Base-by-base conservation (phyloP, 1,284 basidiomycete species). In the Cystobasidium slooffiae region DNA sequence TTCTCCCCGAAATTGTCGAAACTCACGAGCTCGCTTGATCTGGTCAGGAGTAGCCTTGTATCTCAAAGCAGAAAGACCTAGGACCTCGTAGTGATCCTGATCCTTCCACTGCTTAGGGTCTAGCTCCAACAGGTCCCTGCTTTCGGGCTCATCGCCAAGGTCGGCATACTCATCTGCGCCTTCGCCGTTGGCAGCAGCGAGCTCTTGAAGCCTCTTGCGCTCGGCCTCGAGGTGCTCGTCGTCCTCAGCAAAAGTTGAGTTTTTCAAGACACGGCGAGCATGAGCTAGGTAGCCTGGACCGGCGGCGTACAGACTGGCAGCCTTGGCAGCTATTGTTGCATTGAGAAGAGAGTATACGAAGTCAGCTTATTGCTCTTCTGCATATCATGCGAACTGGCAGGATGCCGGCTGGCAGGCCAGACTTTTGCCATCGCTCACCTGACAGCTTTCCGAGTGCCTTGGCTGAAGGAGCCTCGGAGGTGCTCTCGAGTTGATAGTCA, bases 61-160 rank as follows among this genome's bases (percentile, higher is more conserved):
- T 75, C 96, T 88, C 74, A 97, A 86, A 80, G 91, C 89, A 37
- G 94, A 96, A 6, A 99, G 88, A 80, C 96, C 96, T 68, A 98
- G 90, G 46, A 98, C 93, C 74, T 92, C 92, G 82, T 98, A 98
- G 83, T 98, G 93, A 83, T 99, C 96, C 88, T 98, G 97, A 88
- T 94, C 93, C 92, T 99, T 99, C 96, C 96, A 99, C 83, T 97
- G 94, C 84, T 97, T 98, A 18, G 96, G 93, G 85, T 99, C 97
- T 20, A 89, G 85, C 43, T 85, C 83, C 59, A 96, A 84, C 63
- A 95, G 81, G 37, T 90, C 90, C 10, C 86, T 85, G 46, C 87
- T 84, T 85, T 99, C 97, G 75, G 89, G 85, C 84, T 99, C 97
- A 75, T 96, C 92, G 6, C 94, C 94, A 8, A 98, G 90, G 58